Conservation (phyloP, 129 eudicot genomes). For the Escallonia herrerae region DNA sequence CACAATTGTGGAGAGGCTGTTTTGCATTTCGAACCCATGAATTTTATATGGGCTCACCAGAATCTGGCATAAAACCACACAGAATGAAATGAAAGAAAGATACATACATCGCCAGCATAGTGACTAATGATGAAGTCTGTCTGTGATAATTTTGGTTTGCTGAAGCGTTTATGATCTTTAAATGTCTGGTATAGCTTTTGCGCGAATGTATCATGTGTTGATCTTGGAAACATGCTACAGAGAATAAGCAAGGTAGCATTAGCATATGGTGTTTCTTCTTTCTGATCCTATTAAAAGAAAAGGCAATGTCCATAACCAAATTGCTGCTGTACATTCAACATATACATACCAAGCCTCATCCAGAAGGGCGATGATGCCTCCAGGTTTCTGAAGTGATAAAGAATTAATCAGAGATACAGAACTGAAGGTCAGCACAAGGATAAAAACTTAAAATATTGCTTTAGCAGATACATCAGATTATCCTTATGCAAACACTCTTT, state of each 20-base stretch:
- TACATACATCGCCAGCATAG: slow-evolving; percentile 94
- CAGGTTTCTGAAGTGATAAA: slow-evolving; percentile 72
- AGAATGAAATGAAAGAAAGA: background rate
- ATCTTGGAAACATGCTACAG: slow-evolving; percentile 90
- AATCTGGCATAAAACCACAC: too few relatives aligned
- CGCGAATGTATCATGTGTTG: slow-evolving; percentile 76
- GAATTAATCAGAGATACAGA: slow-evolving; percentile 8
- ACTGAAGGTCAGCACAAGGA: too few relatives aligned
- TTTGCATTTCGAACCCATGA: too few relatives aligned
- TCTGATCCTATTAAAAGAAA: background rate
- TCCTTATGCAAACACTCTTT: background rate
- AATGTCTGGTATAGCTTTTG: slow-evolving; percentile 88
- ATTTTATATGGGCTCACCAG: too few relatives aligned
- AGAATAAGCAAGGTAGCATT: slow-evolving; percentile 9
- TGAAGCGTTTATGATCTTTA: slow-evolving; percentile 69
- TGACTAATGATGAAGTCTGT: slow-evolving; percentile 79
- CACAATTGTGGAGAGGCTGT: too few relatives aligned
- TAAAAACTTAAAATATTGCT: too few relatives aligned
- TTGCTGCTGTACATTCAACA: slow-evolving; percentile 2
- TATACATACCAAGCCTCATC: slow-evolving; percentile 92
- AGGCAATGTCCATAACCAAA: background rate
- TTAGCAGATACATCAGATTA: background rate
- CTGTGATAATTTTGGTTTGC: slow-evolving; percentile 75
- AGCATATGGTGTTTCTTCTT: background rate
- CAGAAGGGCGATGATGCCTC: slow-evolving; percentile 88